A percentile compares a stretch with the other conserved stretches of the same genome.
Conservation (phyloP, 164 flowering plant genomes). For the Houttuynia cordata region DNA sequence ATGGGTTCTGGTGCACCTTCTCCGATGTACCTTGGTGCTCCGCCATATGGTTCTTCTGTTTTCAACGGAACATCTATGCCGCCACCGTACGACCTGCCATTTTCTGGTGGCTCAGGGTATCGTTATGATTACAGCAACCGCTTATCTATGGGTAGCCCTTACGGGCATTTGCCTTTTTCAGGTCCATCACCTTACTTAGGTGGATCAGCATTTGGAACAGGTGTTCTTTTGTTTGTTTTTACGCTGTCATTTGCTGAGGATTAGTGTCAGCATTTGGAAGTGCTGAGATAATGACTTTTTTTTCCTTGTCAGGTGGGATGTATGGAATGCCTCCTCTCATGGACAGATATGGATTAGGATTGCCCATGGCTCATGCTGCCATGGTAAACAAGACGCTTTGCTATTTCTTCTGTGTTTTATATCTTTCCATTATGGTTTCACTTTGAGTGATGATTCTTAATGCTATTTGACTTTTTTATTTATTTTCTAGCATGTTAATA, state of each 20-base stretch:
- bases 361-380: slow-evolving; percentile 59
- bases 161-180: slow-evolving; percentile 61
- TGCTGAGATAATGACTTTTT: not conserved
- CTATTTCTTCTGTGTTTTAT: not conserved
- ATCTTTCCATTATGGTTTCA: not conserved
- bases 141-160: slow-evolving; percentile 77
- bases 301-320: slow-evolving; percentile 43
- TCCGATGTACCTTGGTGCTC: slow-evolving; percentile 68
- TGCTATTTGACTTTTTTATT: not conserved
- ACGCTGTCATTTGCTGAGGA: not conserved
- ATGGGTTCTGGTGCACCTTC: slow-evolving; percentile 67
- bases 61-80: slow-evolving; percentile 64
- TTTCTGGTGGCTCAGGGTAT: slow-evolving; percentile 77
- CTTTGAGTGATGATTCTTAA: not conserved
- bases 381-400: slow-evolving; percentile 42
- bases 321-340: slow-evolving; percentile 72
- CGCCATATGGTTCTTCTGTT: slow-evolving; percentile 78
- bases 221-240: slow-evolving; percentile 14
- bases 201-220: slow-evolving; percentile 78
- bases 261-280: not conserved
- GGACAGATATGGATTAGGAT: slow-evolving; percentile 73
- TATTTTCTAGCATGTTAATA: not conserved
- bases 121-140: slow-evolving; percentile 73
- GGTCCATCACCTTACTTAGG: slow-evolving; percentile 70
- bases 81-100: slow-evolving; percentile 69